These are phyloP conservation scores for Eucalyptus marginata DNA, from an alignment of 345 rosid species.

Conservation along the genomic window DNA sequence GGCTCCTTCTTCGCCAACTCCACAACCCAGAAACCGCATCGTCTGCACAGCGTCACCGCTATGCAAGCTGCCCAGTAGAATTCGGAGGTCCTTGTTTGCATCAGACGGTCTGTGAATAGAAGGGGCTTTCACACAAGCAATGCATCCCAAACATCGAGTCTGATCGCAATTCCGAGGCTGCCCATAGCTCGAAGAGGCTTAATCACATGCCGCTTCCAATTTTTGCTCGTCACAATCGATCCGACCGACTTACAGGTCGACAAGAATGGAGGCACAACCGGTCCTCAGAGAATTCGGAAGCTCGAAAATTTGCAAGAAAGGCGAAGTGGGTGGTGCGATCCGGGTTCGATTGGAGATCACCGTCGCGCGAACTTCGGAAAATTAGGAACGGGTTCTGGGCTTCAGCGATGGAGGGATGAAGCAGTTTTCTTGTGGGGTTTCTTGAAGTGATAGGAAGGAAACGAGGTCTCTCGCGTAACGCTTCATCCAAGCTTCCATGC, in stretches of 20 bases:
- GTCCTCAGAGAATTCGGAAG: neutral
- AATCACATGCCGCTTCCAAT: slow-evolving; percentile 13
- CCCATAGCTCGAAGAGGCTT: neutral
- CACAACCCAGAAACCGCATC: slow-evolving; percentile 80
- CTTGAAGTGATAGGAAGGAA: too few species aligned
- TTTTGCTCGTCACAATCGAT: slow-evolving; percentile 18
- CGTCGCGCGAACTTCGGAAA: neutral
- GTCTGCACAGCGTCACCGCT: slow-evolving; percentile 13
- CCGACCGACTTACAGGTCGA: slow-evolving; percentile 32
- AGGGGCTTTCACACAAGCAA: slow-evolving; percentile 21
- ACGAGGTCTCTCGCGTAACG: too few species aligned
- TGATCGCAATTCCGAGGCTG: slow-evolving; percentile 7
- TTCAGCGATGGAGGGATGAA: too few species aligned
- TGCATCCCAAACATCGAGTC: slow-evolving; percentile 18
- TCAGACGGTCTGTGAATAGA: slow-evolving; percentile 1
- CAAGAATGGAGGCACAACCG: slow-evolving; percentile 49
- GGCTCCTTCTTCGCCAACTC: slow-evolving; percentile 81
- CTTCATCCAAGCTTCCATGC: too few species aligned
- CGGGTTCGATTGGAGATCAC: neutral
- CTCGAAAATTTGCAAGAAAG: neutral
- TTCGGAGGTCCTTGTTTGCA: neutral
- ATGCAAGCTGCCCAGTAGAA: neutral
- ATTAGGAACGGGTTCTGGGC: neutral
- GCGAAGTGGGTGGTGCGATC: neutral
- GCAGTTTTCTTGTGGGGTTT: too few species aligned